These are phyloP conservation scores for Simplicillium sp. DNA, from an alignment of 2,329 filamentous ascomycete genomes.

Conservation along the genomic window DNA sequence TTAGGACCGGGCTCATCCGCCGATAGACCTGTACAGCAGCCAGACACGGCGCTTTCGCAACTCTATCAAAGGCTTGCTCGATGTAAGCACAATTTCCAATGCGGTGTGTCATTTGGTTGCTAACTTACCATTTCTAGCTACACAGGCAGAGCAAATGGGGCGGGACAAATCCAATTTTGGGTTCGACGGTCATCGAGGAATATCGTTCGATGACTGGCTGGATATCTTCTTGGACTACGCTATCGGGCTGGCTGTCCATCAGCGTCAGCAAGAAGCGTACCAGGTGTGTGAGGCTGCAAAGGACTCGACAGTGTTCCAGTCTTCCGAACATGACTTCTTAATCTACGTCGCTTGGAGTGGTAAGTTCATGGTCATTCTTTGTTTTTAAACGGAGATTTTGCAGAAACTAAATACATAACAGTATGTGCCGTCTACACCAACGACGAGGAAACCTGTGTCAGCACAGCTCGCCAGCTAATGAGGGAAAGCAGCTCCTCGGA, in stretches of 20 bases:
- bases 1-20: constrained; percentile 27
- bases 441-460: constrained; percentile 66
- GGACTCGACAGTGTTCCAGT: constrained; percentile 75
- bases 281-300: constrained; percentile 68
- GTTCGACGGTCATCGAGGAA: constrained; percentile 51
- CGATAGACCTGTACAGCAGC: constrained; percentile 12
- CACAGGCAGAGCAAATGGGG: too few relatives aligned
- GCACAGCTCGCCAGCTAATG: constrained; percentile 75
- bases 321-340: constrained; percentile 56
- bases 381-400: neutral
- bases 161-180: neutral
- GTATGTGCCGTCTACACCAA: constrained; percentile 75
- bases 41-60: constrained; percentile 37
- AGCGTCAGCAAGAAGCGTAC: constrained; percentile 65
- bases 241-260: constrained; percentile 59
- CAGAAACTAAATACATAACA: constrained; percentile 19
- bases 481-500: constrained; percentile 74
- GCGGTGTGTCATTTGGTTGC: too few relatives aligned
- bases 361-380: constrained; percentile 26
- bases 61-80: constrained; percentile 47
- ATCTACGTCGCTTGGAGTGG: constrained; percentile 71
- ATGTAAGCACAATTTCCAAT: constrained; percentile 28
- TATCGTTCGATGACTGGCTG: constrained; percentile 77
- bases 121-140: too few relatives aligned
- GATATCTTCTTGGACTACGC: constrained; percentile 86